Base-by-base conservation (phyloP, 768 basidiomycete genomes). In the Chalciporus sphaerocephalus region DNA sequence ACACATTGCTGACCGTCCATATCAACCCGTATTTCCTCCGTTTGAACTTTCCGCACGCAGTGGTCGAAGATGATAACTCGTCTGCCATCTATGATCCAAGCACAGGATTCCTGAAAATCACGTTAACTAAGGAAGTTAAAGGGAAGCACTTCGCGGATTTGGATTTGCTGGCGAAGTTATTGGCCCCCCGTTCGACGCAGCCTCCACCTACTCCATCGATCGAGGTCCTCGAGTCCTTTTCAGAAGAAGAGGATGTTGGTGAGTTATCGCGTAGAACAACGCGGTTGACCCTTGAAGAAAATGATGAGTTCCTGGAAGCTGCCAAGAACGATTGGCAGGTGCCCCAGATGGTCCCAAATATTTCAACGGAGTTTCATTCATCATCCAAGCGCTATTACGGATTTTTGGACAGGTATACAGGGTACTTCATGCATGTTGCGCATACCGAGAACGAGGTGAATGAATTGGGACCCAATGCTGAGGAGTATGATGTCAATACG, bases 1-100 rank as follows among this genome's bases (percentile, higher is more conserved):
- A 79, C 42, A 78, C 78, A 21, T 65, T 85, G 38, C 73, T 92
- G 60, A 81, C 80, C 16, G 68, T 90, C 32, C 81, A 92, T 56
- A 77, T 91, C 61, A 87, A 86, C 47, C 90, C 90, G 2, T 93
- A 92, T 60, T 92, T 86, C 56, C 73, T 92, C 42, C 83, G 88
- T 2, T 73, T 93, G 50, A 80, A 82, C 56, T 90, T 93, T 61
- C 72, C 84, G 22, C 76, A 85, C 54, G 62, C 77, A 0, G 60
- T 85, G 20, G 53, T 85, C 32, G 78, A 87, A 45, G 87, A 91
- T 46, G 75, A 78, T 23, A 63, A 67, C 20, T 83, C 87, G 15
- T 77, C 78, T 21, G 90, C 88, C 2, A 60, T 70, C 54, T 93
- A 92, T 57, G 85, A 93, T 61, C 80, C 88, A 22, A 72, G 76